These are phyloP conservation scores for Dendryphion nanum DNA, from an alignment of 2,329 filamentous ascomycete species.

Conservation along the genomic window DNA sequence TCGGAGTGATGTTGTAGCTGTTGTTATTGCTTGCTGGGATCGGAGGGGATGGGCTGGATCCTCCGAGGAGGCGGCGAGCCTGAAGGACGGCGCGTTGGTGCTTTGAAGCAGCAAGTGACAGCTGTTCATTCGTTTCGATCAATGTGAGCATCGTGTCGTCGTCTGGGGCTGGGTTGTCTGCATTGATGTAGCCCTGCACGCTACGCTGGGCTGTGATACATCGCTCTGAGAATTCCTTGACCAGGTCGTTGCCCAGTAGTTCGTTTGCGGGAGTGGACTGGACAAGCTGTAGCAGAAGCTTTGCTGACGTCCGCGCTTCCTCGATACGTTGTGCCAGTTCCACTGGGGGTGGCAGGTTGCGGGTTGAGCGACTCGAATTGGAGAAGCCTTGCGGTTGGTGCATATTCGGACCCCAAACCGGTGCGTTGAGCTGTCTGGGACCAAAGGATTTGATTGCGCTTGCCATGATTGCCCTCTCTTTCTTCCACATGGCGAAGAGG, in stretches of 20 bases:
- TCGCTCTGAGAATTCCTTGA: constrained; percentile 86
- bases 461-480: constrained; percentile 63
- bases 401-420: constrained; percentile 40
- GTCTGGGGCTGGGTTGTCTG: constrained; percentile 76
- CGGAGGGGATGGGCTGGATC: constrained; percentile 19
- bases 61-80: constrained; percentile 49
- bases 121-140: constrained; percentile 91
- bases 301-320: constrained; percentile 86
- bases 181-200: constrained; percentile 82
- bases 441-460: constrained; percentile 32
- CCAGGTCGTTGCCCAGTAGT: constrained; percentile 78
- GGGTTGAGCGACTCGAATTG: constrained; percentile 13
- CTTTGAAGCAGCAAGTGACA: constrained; percentile 77
- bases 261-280: constrained; percentile 78
- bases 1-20: constrained; percentile 6
- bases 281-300: constrained; percentile 86
- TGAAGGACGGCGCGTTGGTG: constrained; percentile 76
- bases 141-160: constrained; percentile 91
- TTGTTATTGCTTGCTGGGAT: constrained; percentile 11
- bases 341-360: constrained; percentile 60
- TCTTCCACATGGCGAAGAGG: constrained; percentile 84
- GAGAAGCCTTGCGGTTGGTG: constrained; percentile 4
- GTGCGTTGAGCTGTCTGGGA: constrained; percentile 46
- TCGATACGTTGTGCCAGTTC: constrained; percentile 83
- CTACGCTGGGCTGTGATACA: constrained; percentile 78